Percentiles rank a stretch among this genome's conserved stretches.
These are phyloP conservation scores for Trichocladium antarcticum DNA, from an alignment of 495 filamentous ascomycete genomes.

Conservation along the genomic window DNA sequence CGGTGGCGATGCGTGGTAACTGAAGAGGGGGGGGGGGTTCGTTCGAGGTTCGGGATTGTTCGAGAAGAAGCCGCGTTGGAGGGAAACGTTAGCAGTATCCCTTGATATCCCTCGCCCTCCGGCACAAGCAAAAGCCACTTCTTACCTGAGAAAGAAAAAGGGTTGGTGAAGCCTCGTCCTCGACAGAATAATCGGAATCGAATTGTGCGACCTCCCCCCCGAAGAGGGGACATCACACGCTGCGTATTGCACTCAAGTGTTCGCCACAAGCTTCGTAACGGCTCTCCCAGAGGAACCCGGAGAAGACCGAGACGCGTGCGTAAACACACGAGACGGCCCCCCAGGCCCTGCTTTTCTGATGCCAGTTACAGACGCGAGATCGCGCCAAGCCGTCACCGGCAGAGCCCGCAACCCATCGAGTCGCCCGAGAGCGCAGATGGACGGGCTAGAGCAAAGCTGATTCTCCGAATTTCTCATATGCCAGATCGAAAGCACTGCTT, in stretches of 20 bases:
- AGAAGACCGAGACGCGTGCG: slow-evolving; percentile 26
- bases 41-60: neutral
- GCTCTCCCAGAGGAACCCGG: slow-evolving; percentile 66
- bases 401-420: slow-evolving; percentile 42
- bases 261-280: slow-evolving; percentile 84
- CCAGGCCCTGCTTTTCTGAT: slow-evolving; percentile 91
- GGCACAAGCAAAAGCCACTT: neutral
- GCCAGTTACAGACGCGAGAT: slow-evolving; percentile 85
- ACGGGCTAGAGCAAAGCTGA: slow-evolving; percentile 47
- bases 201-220: slow-evolving; percentile 62
- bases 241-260: slow-evolving; percentile 99
- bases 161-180: slow-evolving; percentile 61
- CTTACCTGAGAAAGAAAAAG: slow-evolving; percentile 18
- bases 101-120: no score
- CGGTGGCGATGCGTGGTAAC: neutral
- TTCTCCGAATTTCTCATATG: slow-evolving; percentile 99
- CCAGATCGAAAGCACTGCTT: slow-evolving; percentile 36
- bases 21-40: neutral
- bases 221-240: slow-evolving; percentile 49
- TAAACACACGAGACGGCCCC: slow-evolving; percentile 27
- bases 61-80: neutral
- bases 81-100: slow-evolving; percentile 14
- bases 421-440: slow-evolving; percentile 26
- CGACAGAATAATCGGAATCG: slow-evolving; percentile 98
- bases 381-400: slow-evolving; percentile 91